Evolutionary conservation across 768 basidiomycete genomes (phyloP).

Genomic region (Kwoniella mangroviensis): DNA sequence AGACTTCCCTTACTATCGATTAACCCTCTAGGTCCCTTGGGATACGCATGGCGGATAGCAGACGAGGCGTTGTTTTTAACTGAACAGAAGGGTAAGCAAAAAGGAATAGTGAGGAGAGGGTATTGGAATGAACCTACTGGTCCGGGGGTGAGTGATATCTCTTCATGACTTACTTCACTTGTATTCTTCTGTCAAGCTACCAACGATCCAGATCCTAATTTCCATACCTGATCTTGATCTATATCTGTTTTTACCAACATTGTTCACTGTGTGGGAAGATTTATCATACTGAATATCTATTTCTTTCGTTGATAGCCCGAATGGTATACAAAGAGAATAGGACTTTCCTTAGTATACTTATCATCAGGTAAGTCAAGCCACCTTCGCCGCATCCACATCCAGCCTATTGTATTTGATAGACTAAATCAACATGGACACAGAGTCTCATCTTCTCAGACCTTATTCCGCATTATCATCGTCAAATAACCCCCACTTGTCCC

Average conservation of each 20-base stretch:
- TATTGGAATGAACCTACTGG: conserved; percentile 46
- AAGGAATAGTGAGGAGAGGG: conserved; percentile 22
- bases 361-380: conserved; percentile 37
- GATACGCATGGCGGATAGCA: conserved; percentile 46
- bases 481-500: conserved; percentile 32
- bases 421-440: conserved; percentile 7
- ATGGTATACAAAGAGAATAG: conserved; percentile 42
- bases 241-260: too few species aligned
- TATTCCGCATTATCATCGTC: conserved; percentile 20
- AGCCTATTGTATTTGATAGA: too few species aligned
- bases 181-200: background rate
- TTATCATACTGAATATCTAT: too few species aligned
- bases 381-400: background rate
- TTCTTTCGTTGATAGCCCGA: conserved; percentile 31
- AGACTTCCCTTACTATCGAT: conserved; percentile 33
- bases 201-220: background rate
- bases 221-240: background rate
- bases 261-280: too few species aligned
- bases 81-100: conserved; percentile 22
- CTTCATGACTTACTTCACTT: background rate
- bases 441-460: conserved; percentile 46
- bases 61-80: conserved; percentile 31
- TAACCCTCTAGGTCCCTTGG: conserved; percentile 43
- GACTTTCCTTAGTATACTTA: conserved; percentile 39
- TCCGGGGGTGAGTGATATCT: conserved; percentile 35